Conservation (phyloP, 495 filamentous ascomycete species). For the Geopyxis carbonaria region DNA sequence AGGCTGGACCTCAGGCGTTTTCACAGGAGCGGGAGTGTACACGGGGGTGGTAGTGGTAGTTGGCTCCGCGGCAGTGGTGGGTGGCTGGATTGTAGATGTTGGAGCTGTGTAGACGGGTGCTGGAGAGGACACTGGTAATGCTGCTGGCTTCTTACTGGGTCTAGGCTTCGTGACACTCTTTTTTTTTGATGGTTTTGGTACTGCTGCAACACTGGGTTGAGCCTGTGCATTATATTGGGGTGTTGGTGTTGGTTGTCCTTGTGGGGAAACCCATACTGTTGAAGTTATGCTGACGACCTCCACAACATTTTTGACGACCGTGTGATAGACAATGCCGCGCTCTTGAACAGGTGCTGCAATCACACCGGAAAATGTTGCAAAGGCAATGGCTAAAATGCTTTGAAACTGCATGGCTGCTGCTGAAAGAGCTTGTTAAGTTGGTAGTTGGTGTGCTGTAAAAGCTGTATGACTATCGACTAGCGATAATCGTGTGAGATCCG, state of each 20-base stretch:
- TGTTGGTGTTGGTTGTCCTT: conserved; percentile 4
- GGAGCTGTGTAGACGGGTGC: no score
- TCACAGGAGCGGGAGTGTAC: conserved; percentile 3
- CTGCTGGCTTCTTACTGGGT: not conserved
- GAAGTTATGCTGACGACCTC: conserved; percentile 8
- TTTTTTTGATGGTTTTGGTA: no score
- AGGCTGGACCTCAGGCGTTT: conserved; percentile 2
- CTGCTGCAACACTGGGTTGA: not conserved
- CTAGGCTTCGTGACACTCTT: no score
- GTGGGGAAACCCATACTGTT: conserved; percentile 10
- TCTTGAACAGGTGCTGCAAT: conserved; percentile 13
- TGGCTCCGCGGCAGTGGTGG: conserved; percentile 2
- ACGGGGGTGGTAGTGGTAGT: conserved; percentile 4
- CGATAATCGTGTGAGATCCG: no score
- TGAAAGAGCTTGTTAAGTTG: no score
- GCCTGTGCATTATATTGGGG: not conserved
- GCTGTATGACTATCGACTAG: no score
- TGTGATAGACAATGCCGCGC: conserved; percentile 9
- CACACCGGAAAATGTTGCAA: conserved; percentile 12
- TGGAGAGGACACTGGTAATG: no score
- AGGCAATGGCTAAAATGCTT: conserved; percentile 12
- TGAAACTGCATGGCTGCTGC: conserved; percentile 5
- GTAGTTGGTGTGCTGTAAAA: no score
- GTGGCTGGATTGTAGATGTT: no score
- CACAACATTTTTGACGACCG: conserved; percentile 8